These are phyloP conservation scores for Stephania yunnanensis DNA, from an alignment of 164 flowering plant genomes.

Conservation along the genomic window DNA sequence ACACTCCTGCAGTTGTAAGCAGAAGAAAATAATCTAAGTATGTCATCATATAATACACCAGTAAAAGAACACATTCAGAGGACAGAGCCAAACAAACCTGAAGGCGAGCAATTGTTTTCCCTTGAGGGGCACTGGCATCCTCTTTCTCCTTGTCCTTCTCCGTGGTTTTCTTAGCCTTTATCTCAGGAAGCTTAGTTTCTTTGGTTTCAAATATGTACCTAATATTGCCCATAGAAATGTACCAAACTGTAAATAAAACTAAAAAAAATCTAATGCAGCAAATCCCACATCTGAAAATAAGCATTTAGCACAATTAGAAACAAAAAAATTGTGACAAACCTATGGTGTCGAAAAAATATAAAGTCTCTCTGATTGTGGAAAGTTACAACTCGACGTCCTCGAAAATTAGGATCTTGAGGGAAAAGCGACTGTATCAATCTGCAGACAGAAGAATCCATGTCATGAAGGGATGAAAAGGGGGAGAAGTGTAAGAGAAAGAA, in stretches of 20 bases:
- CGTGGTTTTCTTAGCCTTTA: slow-evolving; percentile 37
- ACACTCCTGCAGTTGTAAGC: slow-evolving; percentile 59
- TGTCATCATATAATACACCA: background rate
- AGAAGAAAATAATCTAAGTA: background rate
- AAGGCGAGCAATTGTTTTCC: slow-evolving; percentile 63
- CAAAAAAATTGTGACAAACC: slow-evolving; percentile 37
- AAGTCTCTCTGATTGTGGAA: slow-evolving; percentile 95
- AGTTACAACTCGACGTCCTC: slow-evolving; percentile 87
- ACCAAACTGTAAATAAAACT: background rate
- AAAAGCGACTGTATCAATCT: slow-evolving; percentile 84
- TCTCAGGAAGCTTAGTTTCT: slow-evolving; percentile 43
- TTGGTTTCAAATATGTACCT: slow-evolving; percentile 81
- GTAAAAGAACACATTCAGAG: background rate
- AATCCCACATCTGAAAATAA: background rate
- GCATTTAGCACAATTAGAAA: background rate
- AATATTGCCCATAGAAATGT: background rate
- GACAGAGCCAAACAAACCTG: slow-evolving; percentile 44
- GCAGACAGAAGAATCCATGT: slow-evolving; percentile 14
- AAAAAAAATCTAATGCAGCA: background rate
- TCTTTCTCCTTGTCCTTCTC: slow-evolving; percentile 37
- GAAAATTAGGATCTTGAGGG: slow-evolving; percentile 80
- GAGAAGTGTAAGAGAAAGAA: too few relatives aligned
- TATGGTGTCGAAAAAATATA: slow-evolving; percentile 90
- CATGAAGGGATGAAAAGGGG: too few relatives aligned
- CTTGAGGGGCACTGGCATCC: slow-evolving; percentile 26